These are phyloP conservation scores for Solanum arcanum DNA, from an alignment of 257 asterid species.

Conservation along the genomic window DNA sequence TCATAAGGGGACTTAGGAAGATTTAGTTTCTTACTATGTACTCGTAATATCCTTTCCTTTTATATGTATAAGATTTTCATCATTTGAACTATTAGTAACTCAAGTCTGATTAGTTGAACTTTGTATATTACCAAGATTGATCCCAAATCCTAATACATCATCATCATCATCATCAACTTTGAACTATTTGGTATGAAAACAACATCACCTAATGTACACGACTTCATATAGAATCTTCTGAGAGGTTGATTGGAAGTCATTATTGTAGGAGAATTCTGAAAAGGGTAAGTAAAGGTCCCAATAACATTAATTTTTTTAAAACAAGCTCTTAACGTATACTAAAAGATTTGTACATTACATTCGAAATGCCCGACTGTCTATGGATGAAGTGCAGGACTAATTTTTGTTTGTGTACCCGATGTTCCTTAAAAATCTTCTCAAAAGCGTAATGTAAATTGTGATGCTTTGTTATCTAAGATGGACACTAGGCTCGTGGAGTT, in stretches of 20 bases:
- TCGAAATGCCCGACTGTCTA: neutral
- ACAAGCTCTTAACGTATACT: neutral
- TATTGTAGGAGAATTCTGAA: neutral
- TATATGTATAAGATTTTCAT: too few species aligned
- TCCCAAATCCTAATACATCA: neutral
- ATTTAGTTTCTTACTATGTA: neutral
- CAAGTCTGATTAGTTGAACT: neutral
- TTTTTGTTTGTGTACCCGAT: neutral
- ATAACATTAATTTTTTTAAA: neutral
- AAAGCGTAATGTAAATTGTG: neutral
- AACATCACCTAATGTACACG: neutral
- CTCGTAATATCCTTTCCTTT: neutral
- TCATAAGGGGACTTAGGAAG: neutral
- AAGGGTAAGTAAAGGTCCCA: neutral
- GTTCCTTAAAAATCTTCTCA: neutral
- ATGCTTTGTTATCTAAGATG: neutral
- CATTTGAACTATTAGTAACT: neutral
- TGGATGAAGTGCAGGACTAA: neutral
- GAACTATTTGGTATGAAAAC: too few species aligned
- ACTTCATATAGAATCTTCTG: neutral
- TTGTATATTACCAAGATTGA: too few species aligned
- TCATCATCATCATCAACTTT: neutral
- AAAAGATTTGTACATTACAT: neutral
- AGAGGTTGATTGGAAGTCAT: too few species aligned
- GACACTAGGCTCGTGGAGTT: neutral